Evolutionary conservation across 768 basidiomycete genomes (phyloP), one percentile per base, ranked within the genome.

Genomic region (Lentinula guzmanii): DNA sequence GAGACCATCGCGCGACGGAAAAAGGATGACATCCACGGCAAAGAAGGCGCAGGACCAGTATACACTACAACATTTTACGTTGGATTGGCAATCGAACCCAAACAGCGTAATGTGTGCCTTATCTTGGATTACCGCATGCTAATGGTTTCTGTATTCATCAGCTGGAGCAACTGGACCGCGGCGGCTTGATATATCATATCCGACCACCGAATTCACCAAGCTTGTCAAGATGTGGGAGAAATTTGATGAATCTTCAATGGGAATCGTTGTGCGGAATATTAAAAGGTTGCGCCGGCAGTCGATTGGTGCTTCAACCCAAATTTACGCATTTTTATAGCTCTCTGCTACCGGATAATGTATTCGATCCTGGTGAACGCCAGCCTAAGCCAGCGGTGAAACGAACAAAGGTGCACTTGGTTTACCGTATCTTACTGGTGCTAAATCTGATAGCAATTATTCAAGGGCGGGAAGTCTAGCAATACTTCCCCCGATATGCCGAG

Each of bases 31-130:
- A 84, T 87, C 39, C 86, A 88, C 71, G 86, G 81, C 66, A 86
- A 87, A 67, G 86, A 90, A 63, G 90, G 88, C 61, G 83, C 84
- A 46, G 85, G 87, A 48, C 80, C 85, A n/a, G 91, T 98, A 8
- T 84, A 90, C 71, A 91, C 94, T n/a, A 95, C 95, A n/a, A 93
- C 91, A 1, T 98, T 97, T 75, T 99, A 96, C 70, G 94, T 99
- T 65, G 97, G 97, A 18, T 82, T 99, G 60, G 84, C 87, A 48
- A 91, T 99, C 64, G 90, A 94, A 72, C 90, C 93, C 60, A 95
- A 89, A 77, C 90, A 86, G 75, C 82, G 95, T 97, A 76, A 77
- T 82, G 80, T 52, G 13, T 50, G 57, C 39, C 11, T 63, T 52
- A 9, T 48, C 9, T 24, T 3, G 46, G 52, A 52, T 62, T 16